Evolutionary conservation across 331 rosid species (phyloP), one percentile per base, ranked within the genome.

Genomic region (Malus hybrid): DNA sequence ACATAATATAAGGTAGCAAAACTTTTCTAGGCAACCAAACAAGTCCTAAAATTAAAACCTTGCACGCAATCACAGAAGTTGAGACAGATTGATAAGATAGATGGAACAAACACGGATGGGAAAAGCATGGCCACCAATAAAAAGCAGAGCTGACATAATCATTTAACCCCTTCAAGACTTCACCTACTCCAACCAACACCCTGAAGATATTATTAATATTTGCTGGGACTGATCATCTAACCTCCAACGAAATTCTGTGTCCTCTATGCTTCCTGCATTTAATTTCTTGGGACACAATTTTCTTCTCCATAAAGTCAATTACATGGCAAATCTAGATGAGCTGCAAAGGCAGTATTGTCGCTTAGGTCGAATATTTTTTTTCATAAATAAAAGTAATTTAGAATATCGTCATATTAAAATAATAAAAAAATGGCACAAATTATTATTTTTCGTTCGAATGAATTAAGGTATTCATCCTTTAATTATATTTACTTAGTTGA

Each of bases 171-270:
- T 57, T 71, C 68, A 73, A 80, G 83, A 24, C 68, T 75, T 79
- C 84, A 86, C 77, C 87, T 14, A 76, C 87, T 74, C 56, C 88
- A 88, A 76, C 93, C 1, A 84, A 80, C 80, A 11, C 44, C n/a
- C 3, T 2, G 6, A 1, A 18, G 28, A 81, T 29, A 66, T 4
- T 64, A 26, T 56, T 3, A 57, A 58, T 39, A 19, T 19, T 60
- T n/a, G 66, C n/a, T 36, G 5, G 65, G 70, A 72, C 1, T 72
- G 71, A 36, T 66, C 19, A 44, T n/a, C 74, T 57, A 67, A 81
- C 85, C 14, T 7, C 75, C 63, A 66, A 26, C 76, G 22, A 20
- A 58, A 39, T 70, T 74, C 66, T 68, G 62, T 71, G 7, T 32
- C 58, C 42, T 10, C 19, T 24, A 5, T 46, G 29, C 29, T 24